Conservation (phyloP, 2,329 filamentous ascomycete species). For the Microcera coccophila region DNA sequence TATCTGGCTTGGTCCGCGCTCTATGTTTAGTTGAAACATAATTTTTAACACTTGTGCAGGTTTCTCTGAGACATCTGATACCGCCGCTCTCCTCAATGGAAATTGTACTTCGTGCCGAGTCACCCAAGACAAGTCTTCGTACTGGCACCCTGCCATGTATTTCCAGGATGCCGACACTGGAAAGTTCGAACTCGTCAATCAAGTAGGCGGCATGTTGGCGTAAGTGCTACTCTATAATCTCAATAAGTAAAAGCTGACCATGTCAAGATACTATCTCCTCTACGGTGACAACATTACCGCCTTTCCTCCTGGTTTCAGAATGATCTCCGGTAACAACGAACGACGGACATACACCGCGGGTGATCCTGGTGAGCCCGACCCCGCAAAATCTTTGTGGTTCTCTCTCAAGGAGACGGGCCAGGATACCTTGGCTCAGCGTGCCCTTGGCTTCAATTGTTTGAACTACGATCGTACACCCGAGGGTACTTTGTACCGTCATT, state of each 20-base stretch:
- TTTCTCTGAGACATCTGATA: slow-evolving; percentile 58
- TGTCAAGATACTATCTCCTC: slow-evolving; percentile 74
- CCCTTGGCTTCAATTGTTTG: slow-evolving; percentile 91
- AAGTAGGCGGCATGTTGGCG: slow-evolving; percentile 81
- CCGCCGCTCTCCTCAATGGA: slow-evolving; percentile 53
- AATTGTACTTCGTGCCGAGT: slow-evolving; percentile 80
- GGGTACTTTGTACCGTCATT: slow-evolving; percentile 74
- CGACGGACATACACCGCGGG: slow-evolving; percentile 68
- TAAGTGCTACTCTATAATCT: slow-evolving; percentile 47
- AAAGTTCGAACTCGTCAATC: slow-evolving; percentile 62
- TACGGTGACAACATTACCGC: slow-evolving; percentile 62
- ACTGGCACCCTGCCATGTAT: slow-evolving; percentile 79
- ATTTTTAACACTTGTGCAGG: slow-evolving; percentile 47
- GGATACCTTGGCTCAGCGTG: slow-evolving; percentile 68
- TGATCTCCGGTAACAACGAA: slow-evolving; percentile 71
- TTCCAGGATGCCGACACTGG: slow-evolving; percentile 65
- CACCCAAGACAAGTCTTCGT: slow-evolving; percentile 77
- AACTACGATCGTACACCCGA: slow-evolving; percentile 69
- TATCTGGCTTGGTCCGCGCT: too few species aligned
- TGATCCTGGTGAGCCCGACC: slow-evolving; percentile 60
- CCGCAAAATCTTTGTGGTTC: slow-evolving; percentile 67
- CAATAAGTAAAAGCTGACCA: slow-evolving; percentile 8
- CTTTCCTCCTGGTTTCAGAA: slow-evolving; percentile 74
- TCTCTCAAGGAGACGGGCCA: slow-evolving; percentile 61
- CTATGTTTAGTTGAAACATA: too few species aligned